Evolutionary conservation across 75 land plant genomes (phyloP).

Genomic region (Pinus tabuliformis): DNA sequence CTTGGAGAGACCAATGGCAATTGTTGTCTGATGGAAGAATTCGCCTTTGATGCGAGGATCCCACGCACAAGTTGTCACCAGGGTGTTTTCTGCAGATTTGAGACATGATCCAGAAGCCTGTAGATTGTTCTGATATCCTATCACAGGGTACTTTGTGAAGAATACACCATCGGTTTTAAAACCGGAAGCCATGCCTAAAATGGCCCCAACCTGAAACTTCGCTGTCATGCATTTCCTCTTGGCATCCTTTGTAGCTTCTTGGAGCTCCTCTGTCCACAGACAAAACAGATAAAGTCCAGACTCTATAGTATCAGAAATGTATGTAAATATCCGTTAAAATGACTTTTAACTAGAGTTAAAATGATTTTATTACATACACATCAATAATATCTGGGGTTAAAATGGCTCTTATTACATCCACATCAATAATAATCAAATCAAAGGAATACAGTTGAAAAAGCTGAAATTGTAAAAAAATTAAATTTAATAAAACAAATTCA

Average conservation of each 20-base stretch:
- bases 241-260: constrained; percentile 29
- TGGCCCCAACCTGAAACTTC: background rate
- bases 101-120: constrained; percentile 64
- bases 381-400: no score
- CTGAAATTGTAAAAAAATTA: no score
- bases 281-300: background rate
- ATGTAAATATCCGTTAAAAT: background rate
- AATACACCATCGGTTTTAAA: constrained; percentile 35
- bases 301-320: background rate
- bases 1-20: constrained; percentile 32
- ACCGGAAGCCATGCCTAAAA: constrained; percentile 27
- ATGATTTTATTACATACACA: no score
- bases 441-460: no score
- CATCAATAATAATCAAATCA: no score
- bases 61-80: constrained; percentile 42
- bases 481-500: no score
- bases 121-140: constrained; percentile 55
- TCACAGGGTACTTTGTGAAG: constrained; percentile 69
- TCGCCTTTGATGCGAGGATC: constrained; percentile 64
- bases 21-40: constrained; percentile 54
- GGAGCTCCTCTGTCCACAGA: constrained; percentile 33
- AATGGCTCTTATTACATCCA: no score
- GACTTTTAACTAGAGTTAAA: no score
- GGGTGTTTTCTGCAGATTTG: constrained; percentile 14
- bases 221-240: constrained; percentile 12